Conservation (phyloP, 768 basidiomycete species). For the Cytidiella melzeri region DNA sequence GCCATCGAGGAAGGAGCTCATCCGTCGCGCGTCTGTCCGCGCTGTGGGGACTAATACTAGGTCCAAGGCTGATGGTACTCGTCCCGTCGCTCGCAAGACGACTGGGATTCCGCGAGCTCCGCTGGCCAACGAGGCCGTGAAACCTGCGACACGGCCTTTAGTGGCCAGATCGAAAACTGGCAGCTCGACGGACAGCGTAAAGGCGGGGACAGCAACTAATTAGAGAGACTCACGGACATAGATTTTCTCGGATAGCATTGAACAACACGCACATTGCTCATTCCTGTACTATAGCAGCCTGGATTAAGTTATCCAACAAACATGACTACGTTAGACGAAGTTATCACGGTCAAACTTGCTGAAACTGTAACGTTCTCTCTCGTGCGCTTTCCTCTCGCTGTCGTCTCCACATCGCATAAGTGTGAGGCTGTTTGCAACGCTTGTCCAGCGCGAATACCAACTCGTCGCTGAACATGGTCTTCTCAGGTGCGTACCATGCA, state of each 20-base stretch:
- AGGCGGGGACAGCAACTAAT: not conserved
- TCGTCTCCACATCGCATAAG: no score
- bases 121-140: not conserved
- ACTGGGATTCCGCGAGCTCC: not conserved
- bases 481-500: no score
- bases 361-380: no score
- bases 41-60: slow-evolving; percentile 2
- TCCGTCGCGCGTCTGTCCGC: slow-evolving; percentile 4
- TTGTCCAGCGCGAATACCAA: no score
- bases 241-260: not conserved
- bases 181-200: not conserved
- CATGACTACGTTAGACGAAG: no score
- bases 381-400: no score
- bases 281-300: not conserved
- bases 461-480: no score
- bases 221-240: not conserved
- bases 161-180: not conserved
- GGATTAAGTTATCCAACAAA: not conserved
- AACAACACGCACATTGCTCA: not conserved
- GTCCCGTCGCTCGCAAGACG: not conserved
- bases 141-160: not conserved
- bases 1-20: not conserved
- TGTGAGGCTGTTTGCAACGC: no score
- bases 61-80: not conserved
- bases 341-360: not conserved